phyloP scores from a whole-genome alignment of 257 asterid species.

The Lavandula angustifolia region DNA sequence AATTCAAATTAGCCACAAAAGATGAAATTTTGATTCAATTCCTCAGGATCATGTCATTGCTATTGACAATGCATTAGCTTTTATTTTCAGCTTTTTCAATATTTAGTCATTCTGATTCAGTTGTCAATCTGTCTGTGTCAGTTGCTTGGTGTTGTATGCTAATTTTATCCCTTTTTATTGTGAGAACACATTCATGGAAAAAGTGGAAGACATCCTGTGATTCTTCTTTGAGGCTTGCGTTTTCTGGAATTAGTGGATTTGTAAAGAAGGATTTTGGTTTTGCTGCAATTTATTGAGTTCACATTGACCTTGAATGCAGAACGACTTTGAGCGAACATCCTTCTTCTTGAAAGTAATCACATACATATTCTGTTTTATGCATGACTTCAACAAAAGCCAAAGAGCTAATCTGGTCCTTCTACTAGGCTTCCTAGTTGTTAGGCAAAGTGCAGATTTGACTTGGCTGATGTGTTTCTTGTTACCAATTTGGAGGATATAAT shows the following conservation, averaged over 20 bases:
- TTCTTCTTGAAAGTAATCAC: not conserved
- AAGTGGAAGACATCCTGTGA: not conserved
- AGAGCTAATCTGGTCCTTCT: not conserved
- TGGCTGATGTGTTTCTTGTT: not conserved
- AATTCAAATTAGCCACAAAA: slow-evolving; percentile 7
- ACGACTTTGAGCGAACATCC: not conserved
- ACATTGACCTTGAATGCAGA: not conserved
- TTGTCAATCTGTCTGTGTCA: not conserved
- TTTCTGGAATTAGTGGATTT: slow-evolving; percentile 1
- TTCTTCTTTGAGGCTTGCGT: not conserved
- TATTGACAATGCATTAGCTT: not conserved
- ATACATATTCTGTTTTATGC: not conserved
- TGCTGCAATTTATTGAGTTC: not conserved
- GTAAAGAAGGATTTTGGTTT: not conserved
- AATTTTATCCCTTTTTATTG: not conserved
- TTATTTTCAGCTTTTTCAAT: not conserved
- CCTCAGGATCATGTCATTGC: slow-evolving; percentile 8
- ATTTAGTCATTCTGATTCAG: not conserved
- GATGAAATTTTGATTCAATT: slow-evolving; percentile 19
- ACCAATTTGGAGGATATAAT: not conserved
- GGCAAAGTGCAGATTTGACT: no score
- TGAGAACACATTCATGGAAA: not conserved
- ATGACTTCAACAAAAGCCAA: not conserved
- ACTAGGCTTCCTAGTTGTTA: not conserved
- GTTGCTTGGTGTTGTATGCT: slow-evolving; percentile 6